Base-by-base conservation (phyloP, 2,329 filamentous ascomycete species). In the Venturia aucupariae region DNA sequence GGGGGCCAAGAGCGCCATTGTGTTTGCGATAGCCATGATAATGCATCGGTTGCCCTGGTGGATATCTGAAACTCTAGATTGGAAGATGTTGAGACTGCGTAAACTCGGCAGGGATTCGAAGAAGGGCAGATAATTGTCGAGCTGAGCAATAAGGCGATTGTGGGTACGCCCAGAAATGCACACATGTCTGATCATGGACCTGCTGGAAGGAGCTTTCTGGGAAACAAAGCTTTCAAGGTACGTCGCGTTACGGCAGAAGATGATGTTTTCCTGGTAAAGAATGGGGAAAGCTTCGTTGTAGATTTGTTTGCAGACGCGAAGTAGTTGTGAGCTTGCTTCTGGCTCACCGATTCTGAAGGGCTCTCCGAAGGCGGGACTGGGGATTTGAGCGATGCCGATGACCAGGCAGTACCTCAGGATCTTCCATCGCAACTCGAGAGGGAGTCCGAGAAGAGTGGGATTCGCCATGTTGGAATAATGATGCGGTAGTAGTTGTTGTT, bases 221-320 rank as follows among this genome's bases (percentile, higher is more conserved):
- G 46, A 15, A 13, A 51, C 46, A 22, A 51, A 51, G 46, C 46
- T 51, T 15, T 51, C 46, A 6, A 51, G 22, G 22, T 51, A 51
- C 11, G 46, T 51, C 27, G 22, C 8, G 27, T 51, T 51, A 6
- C 46, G 55, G 30, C 32, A 38, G 60, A n/a, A 42, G n/a, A 61
- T 39, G 60, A 42, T 61, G 15, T 61, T 61, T 35, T 61, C 42
- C 10, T 41, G 41, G 24, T 61, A 61, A 2, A 61, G 60, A 32
- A 61, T 61, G 17, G 60, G 60, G 3, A 32, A 32, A 10, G 38
- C 60, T 32, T 61, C 60, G 1, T 42, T 4, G n/a, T 42, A 42
- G 60, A 61, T 7, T 17, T 61, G 60, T 32, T 61, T 24, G 38
- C 60, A 61, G 5, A 46, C 42, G n/a, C 60, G 60, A 27, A 61